Conservation (phyloP, 1,284 basidiomycete species). For the Takashimella koratensis region DNA sequence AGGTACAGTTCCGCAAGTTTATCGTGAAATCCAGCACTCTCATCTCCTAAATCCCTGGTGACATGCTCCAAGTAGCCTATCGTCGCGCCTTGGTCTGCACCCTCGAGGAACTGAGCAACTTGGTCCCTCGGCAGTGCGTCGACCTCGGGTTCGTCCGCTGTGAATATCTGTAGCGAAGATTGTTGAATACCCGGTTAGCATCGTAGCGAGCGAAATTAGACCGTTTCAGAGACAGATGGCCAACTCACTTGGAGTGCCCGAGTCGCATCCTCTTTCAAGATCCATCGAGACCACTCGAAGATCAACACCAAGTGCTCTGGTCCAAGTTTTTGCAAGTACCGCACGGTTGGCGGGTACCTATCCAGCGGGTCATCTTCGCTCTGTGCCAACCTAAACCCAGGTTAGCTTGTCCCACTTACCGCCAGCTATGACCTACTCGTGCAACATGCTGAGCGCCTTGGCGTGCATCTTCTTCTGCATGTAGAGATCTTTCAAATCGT, state of each 20-base stretch:
- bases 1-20: slow-evolving; percentile 83
- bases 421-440: slow-evolving; percentile 57
- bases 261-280: slow-evolving; percentile 67
- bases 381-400: slow-evolving; percentile 62
- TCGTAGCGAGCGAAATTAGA: no score
- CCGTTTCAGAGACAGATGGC: background rate
- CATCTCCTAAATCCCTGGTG: slow-evolving; percentile 69
- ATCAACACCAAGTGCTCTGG: slow-evolving; percentile 73
- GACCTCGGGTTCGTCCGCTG: slow-evolving; percentile 74
- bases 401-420: background rate
- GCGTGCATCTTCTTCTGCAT: slow-evolving; percentile 92
- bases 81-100: slow-evolving; percentile 63
- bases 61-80: slow-evolving; percentile 83
- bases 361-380: slow-evolving; percentile 74
- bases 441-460: slow-evolving; percentile 77
- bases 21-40: slow-evolving; percentile 71
- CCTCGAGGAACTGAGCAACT: slow-evolving; percentile 74
- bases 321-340: slow-evolving; percentile 87
- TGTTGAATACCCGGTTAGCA: no score
- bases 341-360: slow-evolving; percentile 76
- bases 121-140: slow-evolving; percentile 69
- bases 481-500: slow-evolving; percentile 87
- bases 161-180: slow-evolving; percentile 82
- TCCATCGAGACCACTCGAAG: slow-evolving; percentile 76
- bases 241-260: slow-evolving; percentile 68